phyloP scores from a whole-genome alignment of 106 monocot species.

The Apostasia ramifera region DNA sequence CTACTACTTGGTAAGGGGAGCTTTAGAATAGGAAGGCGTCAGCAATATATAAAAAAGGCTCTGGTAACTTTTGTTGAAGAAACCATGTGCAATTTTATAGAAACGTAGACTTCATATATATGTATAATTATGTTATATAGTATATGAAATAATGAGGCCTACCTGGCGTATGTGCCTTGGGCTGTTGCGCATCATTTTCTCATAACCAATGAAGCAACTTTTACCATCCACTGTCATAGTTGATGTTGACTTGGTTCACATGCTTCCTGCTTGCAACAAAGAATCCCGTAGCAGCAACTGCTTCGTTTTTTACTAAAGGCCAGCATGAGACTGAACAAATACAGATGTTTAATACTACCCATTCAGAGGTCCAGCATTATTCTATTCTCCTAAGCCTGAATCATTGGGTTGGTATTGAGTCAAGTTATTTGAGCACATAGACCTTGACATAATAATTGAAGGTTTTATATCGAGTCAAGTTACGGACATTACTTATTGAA shows the following conservation, averaged over 20 bases:
- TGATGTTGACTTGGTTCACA: slow-evolving; percentile 6
- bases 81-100: not conserved
- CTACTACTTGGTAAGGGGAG: not conserved
- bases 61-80: not conserved
- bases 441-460: no score
- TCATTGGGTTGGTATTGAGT: no score
- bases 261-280: slow-evolving; percentile 7
- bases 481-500: no score
- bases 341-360: no score
- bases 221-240: not conserved
- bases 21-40: not conserved
- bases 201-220: slow-evolving; percentile 3
- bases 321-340: not conserved
- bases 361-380: no score
- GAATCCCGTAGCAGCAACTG: not conserved
- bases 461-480: no score
- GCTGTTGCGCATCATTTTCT: slow-evolving; percentile 10
- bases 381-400: no score
- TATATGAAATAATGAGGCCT: not conserved
- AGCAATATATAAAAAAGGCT: no score
- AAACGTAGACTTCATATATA: not conserved
- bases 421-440: no score
- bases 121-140: not conserved
- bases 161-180: not conserved
- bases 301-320: not conserved